Evolutionary conservation across 2,329 filamentous ascomycete species (phyloP).

Genomic region (Alternaria sp.): DNA sequence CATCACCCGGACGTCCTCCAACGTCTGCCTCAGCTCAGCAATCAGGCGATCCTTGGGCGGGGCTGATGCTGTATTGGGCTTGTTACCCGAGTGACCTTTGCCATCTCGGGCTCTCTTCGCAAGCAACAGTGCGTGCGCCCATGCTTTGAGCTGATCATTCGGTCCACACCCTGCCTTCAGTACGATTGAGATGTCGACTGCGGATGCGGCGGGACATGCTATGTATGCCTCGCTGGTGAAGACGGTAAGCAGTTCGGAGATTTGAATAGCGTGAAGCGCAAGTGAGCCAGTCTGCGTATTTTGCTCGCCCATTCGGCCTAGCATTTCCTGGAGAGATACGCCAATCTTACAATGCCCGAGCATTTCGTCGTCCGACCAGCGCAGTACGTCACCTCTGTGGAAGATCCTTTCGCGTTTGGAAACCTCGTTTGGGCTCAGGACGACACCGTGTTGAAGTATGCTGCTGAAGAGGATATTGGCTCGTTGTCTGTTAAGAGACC

Average conservation of each 20-base stretch:
- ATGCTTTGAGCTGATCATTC: constrained; percentile 65
- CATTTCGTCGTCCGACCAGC: constrained; percentile 55
- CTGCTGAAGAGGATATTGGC: constrained; percentile 78
- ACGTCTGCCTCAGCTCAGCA: constrained; percentile 51
- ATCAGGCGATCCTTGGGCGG: constrained; percentile 51
- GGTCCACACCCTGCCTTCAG: constrained; percentile 67
- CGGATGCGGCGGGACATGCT: constrained; percentile 60
- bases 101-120: constrained; percentile 40
- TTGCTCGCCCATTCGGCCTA: constrained; percentile 37
- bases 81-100: constrained; percentile 11
- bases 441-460: constrained; percentile 43
- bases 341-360: constrained; percentile 66
- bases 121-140: constrained; percentile 67
- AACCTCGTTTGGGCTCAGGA: constrained; percentile 72
- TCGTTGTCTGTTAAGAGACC: constrained; percentile 83
- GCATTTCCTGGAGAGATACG: constrained; percentile 51
- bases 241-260: constrained; percentile 59
- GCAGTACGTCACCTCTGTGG: constrained; percentile 71
- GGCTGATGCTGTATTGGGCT: constrained; percentile 22
- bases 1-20: constrained; percentile 50
- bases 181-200: constrained; percentile 62
- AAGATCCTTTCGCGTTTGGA: constrained; percentile 67
- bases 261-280: constrained; percentile 46
- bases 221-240: constrained; percentile 67
- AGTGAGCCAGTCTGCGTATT: constrained; percentile 39